Percentiles rank a stretch among this genome's conserved stretches.
These are phyloP conservation scores for Metrosideros polymorpha DNA, from an alignment of 441 rosid genomes.

Conservation along the genomic window DNA sequence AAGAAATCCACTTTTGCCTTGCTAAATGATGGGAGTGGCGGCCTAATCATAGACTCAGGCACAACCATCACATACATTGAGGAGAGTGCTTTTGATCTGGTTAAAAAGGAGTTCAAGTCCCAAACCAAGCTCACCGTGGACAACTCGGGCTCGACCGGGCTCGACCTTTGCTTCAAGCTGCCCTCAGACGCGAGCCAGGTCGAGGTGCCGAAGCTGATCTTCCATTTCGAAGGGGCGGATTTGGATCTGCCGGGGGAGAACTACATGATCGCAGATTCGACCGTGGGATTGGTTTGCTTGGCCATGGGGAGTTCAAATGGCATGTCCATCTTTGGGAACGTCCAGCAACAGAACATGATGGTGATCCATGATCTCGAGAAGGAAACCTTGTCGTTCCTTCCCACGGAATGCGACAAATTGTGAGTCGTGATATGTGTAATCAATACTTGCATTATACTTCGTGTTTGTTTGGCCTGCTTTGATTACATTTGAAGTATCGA, in stretches of 20 bases:
- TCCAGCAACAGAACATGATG: conserved; percentile 85
- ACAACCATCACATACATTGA: conserved; percentile 59
- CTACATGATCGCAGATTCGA: conserved; percentile 64
- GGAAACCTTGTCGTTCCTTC: conserved; percentile 61
- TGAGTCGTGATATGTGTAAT: conserved; percentile 9
- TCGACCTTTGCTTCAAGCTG: conserved; percentile 69
- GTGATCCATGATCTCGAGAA: conserved; percentile 61
- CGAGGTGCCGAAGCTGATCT: conserved; percentile 53
- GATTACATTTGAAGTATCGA: background rate
- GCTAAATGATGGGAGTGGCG: conserved; percentile 51
- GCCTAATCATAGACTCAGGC: conserved; percentile 62
- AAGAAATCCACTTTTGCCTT: conserved; percentile 41
- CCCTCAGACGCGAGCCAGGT: conserved; percentile 29
- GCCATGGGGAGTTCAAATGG: conserved; percentile 80
- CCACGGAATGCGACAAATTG: conserved; percentile 41
- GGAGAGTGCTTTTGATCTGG: conserved; percentile 25
- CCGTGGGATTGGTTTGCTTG: conserved; percentile 53
- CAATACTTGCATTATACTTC: background rate
- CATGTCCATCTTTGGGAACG: conserved; percentile 80
- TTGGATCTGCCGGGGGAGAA: conserved; percentile 77
- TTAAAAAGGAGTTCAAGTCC: conserved; percentile 36
- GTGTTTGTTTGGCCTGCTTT: background rate
- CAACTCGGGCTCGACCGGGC: conserved; percentile 48
- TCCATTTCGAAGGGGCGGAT: conserved; percentile 74
- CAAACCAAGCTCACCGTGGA: conserved; percentile 37